Base-by-base conservation (phyloP, 257 asterid genomes). In the Lycium barbarum region DNA sequence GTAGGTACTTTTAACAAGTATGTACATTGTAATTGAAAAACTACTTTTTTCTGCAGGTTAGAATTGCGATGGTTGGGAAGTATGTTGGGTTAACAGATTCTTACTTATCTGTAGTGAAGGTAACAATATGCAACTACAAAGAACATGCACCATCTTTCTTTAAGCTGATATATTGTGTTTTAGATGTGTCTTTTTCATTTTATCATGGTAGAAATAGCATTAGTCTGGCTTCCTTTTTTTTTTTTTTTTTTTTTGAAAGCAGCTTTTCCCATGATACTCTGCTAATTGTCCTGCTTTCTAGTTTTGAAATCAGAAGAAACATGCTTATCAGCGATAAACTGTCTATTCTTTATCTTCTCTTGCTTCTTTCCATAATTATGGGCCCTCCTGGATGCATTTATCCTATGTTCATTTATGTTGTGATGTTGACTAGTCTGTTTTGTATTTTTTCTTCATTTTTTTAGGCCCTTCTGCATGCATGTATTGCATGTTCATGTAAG, bases 61-160 rank as follows among this genome's bases (percentile, higher is more conserved):
- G 94, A 87, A 95, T 97, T 83, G 99, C 98, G 70, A 92, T 97
- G 98, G 99, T 97, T 86, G 99, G 99, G 82, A 95, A 97, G 90
- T 97, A 97, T 89, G 99, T 97, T 83, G 99, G 99, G 38, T 85
- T 95, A 88, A 18, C 97, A 81, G 99, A 95, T 90, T 95, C 99
- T 54, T 95, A 97, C 90, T 91, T 97, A 89, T 97, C 99, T 70
- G 99, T 97, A 17, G 98, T 95, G 88, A 95, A 97, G 99, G 99
- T 93, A 70, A 87, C 87, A 47, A 68, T 54, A 67, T 83, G 85
- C 54, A 35, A 54, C 40, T 11, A 22, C 70, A 68, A 67, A 35
- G 33, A 83, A 26, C 55, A 51, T 49, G 53, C 51, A 82, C 13
- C 40, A 4, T 22, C 54, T 8, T 81, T 83, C 33, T 68, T 57